Percentiles rank a stretch among this genome's conserved stretches.
These are phyloP conservation scores for Cystobasidium pallidum DNA, from an alignment of 1,284 basidiomycete genomes.

Conservation along the genomic window DNA sequence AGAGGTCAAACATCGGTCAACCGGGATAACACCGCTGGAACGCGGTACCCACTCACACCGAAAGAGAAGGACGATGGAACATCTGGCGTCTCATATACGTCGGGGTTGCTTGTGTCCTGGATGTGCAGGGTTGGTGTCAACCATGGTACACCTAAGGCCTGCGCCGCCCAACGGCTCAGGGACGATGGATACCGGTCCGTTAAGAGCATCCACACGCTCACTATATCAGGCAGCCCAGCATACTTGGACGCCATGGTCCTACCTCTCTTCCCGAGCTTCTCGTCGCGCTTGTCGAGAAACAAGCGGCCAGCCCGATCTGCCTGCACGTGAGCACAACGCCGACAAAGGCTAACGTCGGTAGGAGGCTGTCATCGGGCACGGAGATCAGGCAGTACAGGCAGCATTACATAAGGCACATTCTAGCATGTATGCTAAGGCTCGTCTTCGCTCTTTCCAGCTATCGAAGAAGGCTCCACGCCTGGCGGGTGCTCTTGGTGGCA, in stretches of 20 bases:
- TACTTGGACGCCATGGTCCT: constrained; percentile 66
- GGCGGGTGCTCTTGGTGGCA: too few species aligned
- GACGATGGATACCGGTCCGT: constrained; percentile 1
- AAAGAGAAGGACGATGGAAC: constrained; percentile 62
- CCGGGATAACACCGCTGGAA: neutral
- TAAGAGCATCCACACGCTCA: constrained; percentile 58
- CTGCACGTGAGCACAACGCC: neutral
- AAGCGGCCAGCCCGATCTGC: neutral
- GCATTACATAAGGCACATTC: too few species aligned
- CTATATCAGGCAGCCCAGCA: constrained; percentile 85
- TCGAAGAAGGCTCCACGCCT: too few species aligned
- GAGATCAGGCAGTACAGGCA: too few species aligned
- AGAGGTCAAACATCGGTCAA: neutral
- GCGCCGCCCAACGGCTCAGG: too few species aligned
- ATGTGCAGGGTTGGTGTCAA: neutral
- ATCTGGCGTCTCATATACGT: constrained; percentile 90
- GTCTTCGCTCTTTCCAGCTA: too few species aligned
- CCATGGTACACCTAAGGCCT: too few species aligned
- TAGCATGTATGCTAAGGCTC: too few species aligned
- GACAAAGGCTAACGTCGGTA: too few species aligned
- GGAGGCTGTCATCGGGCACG: too few species aligned
- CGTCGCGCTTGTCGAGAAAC: neutral
- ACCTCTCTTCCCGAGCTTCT: too few species aligned
- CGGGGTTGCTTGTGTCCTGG: constrained; percentile 66
- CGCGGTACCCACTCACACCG: constrained; percentile 12